These are phyloP conservation scores for Heliosperma pusillum DNA, from an alignment of 148 eudicot species.

Conservation along the genomic window DNA sequence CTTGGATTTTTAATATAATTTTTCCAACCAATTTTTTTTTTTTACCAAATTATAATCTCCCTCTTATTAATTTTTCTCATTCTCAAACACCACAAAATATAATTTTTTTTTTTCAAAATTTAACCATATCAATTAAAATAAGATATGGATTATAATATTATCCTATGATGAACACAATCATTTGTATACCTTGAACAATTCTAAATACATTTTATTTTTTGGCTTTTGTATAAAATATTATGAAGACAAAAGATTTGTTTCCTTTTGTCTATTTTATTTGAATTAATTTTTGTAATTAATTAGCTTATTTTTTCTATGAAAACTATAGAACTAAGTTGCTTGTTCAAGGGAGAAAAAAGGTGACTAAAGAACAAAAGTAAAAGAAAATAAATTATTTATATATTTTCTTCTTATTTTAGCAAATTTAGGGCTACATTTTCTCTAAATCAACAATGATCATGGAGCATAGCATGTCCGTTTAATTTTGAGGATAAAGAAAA, in stretches of 20 bases:
- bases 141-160: neutral
- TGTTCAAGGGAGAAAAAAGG: neutral
- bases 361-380: conserved; percentile 1
- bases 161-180: neutral
- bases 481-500: neutral
- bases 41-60: neutral
- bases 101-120: too few species aligned
- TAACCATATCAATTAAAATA: neutral
- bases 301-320: neutral
- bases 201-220: too few species aligned
- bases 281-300: too few species aligned
- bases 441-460: neutral
- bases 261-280: neutral
- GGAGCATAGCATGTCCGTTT: neutral
- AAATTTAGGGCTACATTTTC: conserved; percentile 11
- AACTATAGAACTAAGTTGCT: neutral
- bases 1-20: neutral
- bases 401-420: neutral
- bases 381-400: conserved; percentile 11
- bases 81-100: neutral
- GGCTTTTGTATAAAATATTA: too few species aligned
- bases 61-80: neutral
- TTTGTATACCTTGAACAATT: neutral
- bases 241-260: neutral
- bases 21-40: neutral